These are phyloP conservation scores for Serendipita indica DNA, from an alignment of 768 basidiomycete species.

Conservation along the genomic window DNA sequence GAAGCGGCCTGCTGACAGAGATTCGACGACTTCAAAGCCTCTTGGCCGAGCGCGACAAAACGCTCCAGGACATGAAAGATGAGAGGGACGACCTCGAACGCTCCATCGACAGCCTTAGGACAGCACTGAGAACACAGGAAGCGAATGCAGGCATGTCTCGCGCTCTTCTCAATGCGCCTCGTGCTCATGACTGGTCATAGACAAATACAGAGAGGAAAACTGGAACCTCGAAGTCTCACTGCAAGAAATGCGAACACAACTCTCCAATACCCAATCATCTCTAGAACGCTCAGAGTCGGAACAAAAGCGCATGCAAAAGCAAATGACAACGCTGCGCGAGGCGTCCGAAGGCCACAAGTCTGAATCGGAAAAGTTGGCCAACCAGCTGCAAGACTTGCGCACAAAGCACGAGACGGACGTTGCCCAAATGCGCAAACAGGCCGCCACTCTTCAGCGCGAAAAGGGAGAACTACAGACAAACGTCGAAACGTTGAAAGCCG, in stretches of 20 bases:
- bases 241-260: slow-evolving; percentile 68
- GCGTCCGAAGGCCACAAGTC: slow-evolving; percentile 72
- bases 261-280: slow-evolving; percentile 48
- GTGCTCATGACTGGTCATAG: slow-evolving; percentile 24
- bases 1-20: slow-evolving; percentile 80
- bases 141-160: slow-evolving; percentile 50
- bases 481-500: slow-evolving; percentile 61
- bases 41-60: slow-evolving; percentile 83
- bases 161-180: slow-evolving; percentile 4
- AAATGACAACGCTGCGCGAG: slow-evolving; percentile 59
- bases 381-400: slow-evolving; percentile 55
- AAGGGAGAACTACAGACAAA: slow-evolving; percentile 79
- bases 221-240: slow-evolving; percentile 94
- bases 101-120: slow-evolving; percentile 55
- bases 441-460: slow-evolving; percentile 78
- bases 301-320: slow-evolving; percentile 62
- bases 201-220: slow-evolving; percentile 95
- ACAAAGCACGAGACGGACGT: slow-evolving; percentile 90
- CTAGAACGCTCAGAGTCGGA: slow-evolving; percentile 64
- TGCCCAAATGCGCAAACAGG: slow-evolving; percentile 75
- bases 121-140: slow-evolving; percentile 66
- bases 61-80: slow-evolving; percentile 79
- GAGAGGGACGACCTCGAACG: slow-evolving; percentile 82
- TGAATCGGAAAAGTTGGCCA: slow-evolving; percentile 59
- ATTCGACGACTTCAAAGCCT: slow-evolving; percentile 83